Base-by-base conservation (phyloP, 495 filamentous ascomycete species). In the Trichoderma reesei region DNA sequence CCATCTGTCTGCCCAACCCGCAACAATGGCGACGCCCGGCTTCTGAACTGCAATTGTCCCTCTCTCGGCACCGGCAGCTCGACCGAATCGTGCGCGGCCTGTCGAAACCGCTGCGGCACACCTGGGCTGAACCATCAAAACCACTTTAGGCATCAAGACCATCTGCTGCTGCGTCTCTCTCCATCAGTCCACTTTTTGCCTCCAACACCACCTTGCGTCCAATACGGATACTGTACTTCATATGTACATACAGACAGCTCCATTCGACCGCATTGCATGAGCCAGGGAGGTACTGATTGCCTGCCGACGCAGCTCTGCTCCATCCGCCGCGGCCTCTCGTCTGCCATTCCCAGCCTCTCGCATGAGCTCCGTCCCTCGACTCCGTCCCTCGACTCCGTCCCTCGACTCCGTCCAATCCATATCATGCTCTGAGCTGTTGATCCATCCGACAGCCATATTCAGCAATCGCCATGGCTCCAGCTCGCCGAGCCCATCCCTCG, bases 401-500 rank as follows among this genome's bases (percentile, higher is more conserved):
- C 36, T 11, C 31, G 26, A 34, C 11, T 56, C 18, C 51, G 51
- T 33, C 51, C 20, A 56, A 33, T 34, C 31, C 44, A 31, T 37
- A 39, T 54, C 33, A 33, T 54, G 51, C 54, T 39, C 18, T 61
- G 64, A n/a, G n/a, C n/a, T n/a, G n/a, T n/a, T n/a, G n/a, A n/a
- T 63, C 59, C 20, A 38, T 33, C 26, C 34, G 26, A 41, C 11
- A 39, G 37, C 37, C 14, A 51, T 18, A 18, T 37, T 33, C 9
- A 26, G n/a, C n/a, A 61, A 60, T 44, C 67, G 67, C 64, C 64
- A 83, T 83, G 81, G 79, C 80, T 67, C 76, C 80, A 61, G 73
- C 75, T 64, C 77, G 80, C 71, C 75, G 80, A 67, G 78, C 79
- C 62, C 80, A 82, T 63, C 75, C 75, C 44, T 73, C 80, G 65